Percentiles rank a stretch among this genome's conserved stretches.
Evolutionary conservation across 2,329 filamentous ascomycete genomes (phyloP).

Genomic region (Fusarium tuaranense): DNA sequence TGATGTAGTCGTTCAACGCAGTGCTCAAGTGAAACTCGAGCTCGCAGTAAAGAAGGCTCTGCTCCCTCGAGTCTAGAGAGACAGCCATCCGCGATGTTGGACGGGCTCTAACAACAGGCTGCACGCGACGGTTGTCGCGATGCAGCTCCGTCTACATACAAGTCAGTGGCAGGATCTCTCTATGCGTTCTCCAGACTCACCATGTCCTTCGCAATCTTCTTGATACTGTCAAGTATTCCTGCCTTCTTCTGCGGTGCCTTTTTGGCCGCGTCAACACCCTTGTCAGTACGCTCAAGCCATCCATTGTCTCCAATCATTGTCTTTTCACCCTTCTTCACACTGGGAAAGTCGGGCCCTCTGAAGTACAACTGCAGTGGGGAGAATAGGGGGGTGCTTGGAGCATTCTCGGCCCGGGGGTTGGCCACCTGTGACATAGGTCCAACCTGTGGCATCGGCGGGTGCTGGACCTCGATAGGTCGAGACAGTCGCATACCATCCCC

Average conservation of each 20-base stretch:
- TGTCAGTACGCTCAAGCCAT: slow-evolving; percentile 64
- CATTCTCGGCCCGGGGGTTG: slow-evolving; percentile 11
- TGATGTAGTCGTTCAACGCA: slow-evolving; percentile 64
- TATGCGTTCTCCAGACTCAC: slow-evolving; percentile 49
- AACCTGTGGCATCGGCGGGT: slow-evolving; percentile 29
- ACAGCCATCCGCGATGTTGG: slow-evolving; percentile 54
- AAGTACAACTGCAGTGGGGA: slow-evolving; percentile 60
- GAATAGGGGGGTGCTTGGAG: slow-evolving; percentile 46
- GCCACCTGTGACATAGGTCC: slow-evolving; percentile 28
- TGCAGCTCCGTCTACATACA: slow-evolving; percentile 52
- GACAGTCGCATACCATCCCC: slow-evolving; percentile 38
- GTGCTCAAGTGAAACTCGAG: slow-evolving; percentile 67
- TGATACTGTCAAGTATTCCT: slow-evolving; percentile 59
- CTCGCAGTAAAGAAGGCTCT: slow-evolving; percentile 70
- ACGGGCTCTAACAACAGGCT: slow-evolving; percentile 46
- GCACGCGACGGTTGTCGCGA: slow-evolving; percentile 48
- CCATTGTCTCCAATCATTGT: slow-evolving; percentile 66
- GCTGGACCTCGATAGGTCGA: slow-evolving; percentile 15
- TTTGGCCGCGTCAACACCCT: slow-evolving; percentile 34
- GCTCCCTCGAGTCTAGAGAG: slow-evolving; percentile 66
- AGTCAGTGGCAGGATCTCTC: slow-evolving; percentile 14
- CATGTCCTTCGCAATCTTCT: slow-evolving; percentile 66
- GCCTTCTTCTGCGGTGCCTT: slow-evolving; percentile 52
- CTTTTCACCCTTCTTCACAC: slow-evolving; percentile 59
- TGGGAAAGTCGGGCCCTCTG: slow-evolving; percentile 52